A percentile compares a stretch with the other conserved stretches of the same genome.
Conservation (phyloP, 202 grass and related monocot genomes). For the Musa balbisiana region DNA sequence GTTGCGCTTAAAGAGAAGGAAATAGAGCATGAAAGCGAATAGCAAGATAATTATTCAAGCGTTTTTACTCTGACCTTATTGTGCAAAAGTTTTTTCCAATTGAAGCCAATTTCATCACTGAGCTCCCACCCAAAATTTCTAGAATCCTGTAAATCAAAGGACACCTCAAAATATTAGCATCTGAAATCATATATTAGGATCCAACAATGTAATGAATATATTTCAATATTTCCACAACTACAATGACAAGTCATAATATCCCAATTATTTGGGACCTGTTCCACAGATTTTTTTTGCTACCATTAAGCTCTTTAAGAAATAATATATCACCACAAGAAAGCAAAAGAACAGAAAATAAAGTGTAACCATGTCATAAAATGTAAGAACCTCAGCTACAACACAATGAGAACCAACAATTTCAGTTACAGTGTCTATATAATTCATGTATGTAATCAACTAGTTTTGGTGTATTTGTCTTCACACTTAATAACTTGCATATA, state of each 20-base stretch:
- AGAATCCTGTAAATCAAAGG: slow-evolving; percentile 51
- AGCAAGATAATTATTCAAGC: not conserved
- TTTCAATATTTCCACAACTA: not conserved
- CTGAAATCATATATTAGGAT: not conserved
- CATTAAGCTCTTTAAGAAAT: no score
- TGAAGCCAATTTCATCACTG: slow-evolving; percentile 69
- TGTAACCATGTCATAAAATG: no score
- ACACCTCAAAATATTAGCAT: not conserved
- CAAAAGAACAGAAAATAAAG: not conserved
- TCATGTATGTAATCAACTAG: no score
- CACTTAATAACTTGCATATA: no score
- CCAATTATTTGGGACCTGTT: no score
- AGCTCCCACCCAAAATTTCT: slow-evolving; percentile 88
- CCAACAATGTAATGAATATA: not conserved
- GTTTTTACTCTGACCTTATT: slow-evolving; percentile 54
- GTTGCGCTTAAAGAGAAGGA: not conserved
- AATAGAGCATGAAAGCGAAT: not conserved
- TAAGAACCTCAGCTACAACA: no score
- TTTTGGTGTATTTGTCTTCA: no score
- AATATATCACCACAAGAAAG: no score
- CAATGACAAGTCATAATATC: slow-evolving; percentile 8
- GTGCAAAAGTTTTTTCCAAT: slow-evolving; percentile 81
- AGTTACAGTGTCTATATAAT: no score
- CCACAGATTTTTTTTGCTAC: no score
- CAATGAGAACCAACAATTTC: no score